These are phyloP conservation scores for Yamadazyma songkhlaensis DNA, from an alignment of 1,139 yeast genomes.

Conservation along the genomic window DNA sequence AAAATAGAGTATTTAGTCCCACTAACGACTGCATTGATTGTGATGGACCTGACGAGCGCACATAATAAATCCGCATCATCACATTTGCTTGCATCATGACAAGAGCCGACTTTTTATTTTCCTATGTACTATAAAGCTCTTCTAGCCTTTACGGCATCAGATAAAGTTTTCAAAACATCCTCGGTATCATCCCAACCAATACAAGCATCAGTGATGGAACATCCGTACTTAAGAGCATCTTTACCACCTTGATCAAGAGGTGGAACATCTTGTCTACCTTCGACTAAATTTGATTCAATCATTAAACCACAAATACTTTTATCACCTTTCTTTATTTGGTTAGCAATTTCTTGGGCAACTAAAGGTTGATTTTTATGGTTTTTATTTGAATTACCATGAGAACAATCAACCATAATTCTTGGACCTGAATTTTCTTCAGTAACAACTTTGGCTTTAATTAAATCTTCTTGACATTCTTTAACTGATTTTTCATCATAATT, in stretches of 20 bases:
- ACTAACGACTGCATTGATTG: no score
- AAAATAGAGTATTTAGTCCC: no score
- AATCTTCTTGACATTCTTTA: constrained; percentile 60
- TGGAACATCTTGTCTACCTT: constrained; percentile 90
- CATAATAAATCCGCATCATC: no score
- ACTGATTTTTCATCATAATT: constrained; percentile 81
- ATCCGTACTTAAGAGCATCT: constrained; percentile 75
- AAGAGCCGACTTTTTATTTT: no score
- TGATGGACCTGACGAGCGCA: no score
- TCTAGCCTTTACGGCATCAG: constrained; percentile 78
- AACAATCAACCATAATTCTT: constrained; percentile 94
- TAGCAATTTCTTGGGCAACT: constrained; percentile 79
- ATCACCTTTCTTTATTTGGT: constrained; percentile 78
- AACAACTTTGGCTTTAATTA: constrained; percentile 55
- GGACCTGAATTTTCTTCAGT: constrained; percentile 47
- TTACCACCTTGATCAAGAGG: constrained; percentile 61
- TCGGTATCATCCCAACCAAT: constrained; percentile 86
- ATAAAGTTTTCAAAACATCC: constrained; percentile 63
- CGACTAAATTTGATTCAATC: constrained; percentile 91
- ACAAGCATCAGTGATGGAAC: constrained; percentile 96
- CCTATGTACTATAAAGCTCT: constrained; percentile 39
- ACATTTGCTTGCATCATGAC: no score
- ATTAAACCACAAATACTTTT: constrained; percentile 83
- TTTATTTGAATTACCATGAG: constrained; percentile 93
- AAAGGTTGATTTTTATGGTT: constrained; percentile 90